Base-by-base conservation (phyloP, 306 rosid genomes). In the Glycyrrhiza uralensis region DNA sequence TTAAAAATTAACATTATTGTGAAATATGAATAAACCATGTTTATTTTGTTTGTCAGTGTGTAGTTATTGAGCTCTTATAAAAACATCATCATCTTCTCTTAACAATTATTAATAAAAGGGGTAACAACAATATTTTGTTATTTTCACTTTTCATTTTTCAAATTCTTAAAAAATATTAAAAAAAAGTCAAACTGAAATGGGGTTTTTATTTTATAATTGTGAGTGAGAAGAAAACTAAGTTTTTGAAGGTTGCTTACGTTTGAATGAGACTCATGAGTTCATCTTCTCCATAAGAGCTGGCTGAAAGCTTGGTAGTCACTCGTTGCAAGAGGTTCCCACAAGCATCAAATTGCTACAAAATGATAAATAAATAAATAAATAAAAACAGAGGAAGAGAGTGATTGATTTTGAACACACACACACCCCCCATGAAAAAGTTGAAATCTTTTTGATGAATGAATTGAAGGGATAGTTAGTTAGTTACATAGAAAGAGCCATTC, bases 221-320 rank as follows among this genome's bases (percentile, higher is more conserved):
- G 10, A 15, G 6, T 1, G n/a, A n/a, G n/a, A n/a, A 29, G 6
- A 29, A 1, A 23, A 36, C 11, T 3, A 61, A 14, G 2, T 15
- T 5, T 11, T 6, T 38, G 51, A 38, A 55, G 4, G 17, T 18
- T 57, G 36, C 84, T 76, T 86, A 94, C 99, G 96, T 86, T 83
- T 94, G 99, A 81, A 91, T 89, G 78, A 94, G 96, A 78, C 96
- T 94, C 74, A 88, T 78, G 79, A 94, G 97, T 76, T 94, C 93
- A 82, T 84, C 91, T 66, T 94, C 99, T 4, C 99, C 99, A 69
- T 94, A 94, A 63, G 99, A 86, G 85, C 91, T 89, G 14, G 59
- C 96, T 1, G 96, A 80, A 76, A 94, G 96, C 89, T 86, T 94
- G 35, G 97, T 94, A 69, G 42, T 79, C 45, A 94, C 55, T 82